A percentile compares a stretch with the other conserved stretches of the same genome.
phyloP scores from a whole-genome alignment of 371 early-diverging fungal genomes.

The Rhizopus delemar region DNA sequence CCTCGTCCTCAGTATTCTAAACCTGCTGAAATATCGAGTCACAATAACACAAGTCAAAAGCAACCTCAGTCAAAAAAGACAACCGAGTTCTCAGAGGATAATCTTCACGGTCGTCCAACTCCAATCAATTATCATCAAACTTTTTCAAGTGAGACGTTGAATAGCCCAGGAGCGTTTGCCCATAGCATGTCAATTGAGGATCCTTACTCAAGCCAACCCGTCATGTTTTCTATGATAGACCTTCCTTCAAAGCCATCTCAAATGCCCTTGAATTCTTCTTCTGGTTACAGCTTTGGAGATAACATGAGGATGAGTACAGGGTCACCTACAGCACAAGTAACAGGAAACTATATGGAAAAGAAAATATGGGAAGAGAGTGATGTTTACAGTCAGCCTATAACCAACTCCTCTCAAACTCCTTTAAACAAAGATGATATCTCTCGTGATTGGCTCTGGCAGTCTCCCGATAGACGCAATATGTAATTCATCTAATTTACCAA shows the following conservation, averaged over 20 bases:
- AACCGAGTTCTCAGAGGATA: slow-evolving; percentile 1
- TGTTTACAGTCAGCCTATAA: background rate
- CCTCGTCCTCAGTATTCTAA: slow-evolving; percentile 36
- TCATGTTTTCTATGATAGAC: slow-evolving; percentile 41
- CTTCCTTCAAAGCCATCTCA: background rate
- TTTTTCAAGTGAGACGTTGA: slow-evolving; percentile 20
- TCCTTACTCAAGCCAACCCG: slow-evolving; percentile 39
- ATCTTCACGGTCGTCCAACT: background rate
- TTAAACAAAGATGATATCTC: background rate
- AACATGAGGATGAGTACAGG: too few relatives aligned
- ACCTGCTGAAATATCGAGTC: slow-evolving; percentile 1
- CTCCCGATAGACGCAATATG: slow-evolving; percentile 28
- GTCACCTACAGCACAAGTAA: background rate
- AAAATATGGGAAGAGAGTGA: slow-evolving; percentile 1
- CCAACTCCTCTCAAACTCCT: background rate
- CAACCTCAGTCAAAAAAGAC: background rate
- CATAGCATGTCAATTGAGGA: slow-evolving; percentile 38
- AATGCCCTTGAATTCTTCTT: too few relatives aligned
- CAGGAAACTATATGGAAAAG: slow-evolving; percentile 20
- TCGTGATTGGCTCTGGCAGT: slow-evolving; percentile 32
- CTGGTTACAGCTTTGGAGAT: background rate
- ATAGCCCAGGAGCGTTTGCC: background rate
- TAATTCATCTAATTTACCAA: background rate
- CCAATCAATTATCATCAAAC: slow-evolving; percentile 34
- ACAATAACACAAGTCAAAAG: background rate